Percentiles rank a stretch among this genome's conserved stretches.
Conservation (phyloP, 176 grass and related monocot species). For the Themeda triandra region DNA sequence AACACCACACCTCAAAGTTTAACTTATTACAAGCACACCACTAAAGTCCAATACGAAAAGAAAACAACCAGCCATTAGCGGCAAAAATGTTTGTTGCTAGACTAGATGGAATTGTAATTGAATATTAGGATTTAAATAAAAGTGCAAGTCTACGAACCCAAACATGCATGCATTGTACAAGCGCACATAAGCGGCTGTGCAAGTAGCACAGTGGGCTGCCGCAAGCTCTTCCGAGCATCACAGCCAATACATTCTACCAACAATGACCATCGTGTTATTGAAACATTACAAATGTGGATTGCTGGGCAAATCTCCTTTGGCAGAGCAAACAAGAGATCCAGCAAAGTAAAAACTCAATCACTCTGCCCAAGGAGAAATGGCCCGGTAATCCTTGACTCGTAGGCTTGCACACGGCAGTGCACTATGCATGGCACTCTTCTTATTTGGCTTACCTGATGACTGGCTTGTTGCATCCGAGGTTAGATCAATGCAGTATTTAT, state of each 20-base stretch:
- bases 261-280: background rate
- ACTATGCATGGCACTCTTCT: background rate
- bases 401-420: background rate
- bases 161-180: background rate
- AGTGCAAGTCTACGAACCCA: background rate
- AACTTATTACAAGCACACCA: too few relatives aligned
- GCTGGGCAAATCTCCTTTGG: slow-evolving; percentile 83
- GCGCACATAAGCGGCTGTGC: background rate
- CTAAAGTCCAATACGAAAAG: too few relatives aligned
- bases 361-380: slow-evolving; percentile 59
- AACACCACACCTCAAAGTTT: too few relatives aligned
- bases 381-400: slow-evolving; percentile 38
- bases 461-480: slow-evolving; percentile 32
- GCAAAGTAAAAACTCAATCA: background rate
- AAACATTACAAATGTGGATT: slow-evolving; percentile 40
- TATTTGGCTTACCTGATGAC: slow-evolving; percentile 1
- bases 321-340: slow-evolving; percentile 16
- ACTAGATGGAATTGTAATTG: background rate
- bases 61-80: too few relatives aligned
- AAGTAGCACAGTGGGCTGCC: too few relatives aligned
- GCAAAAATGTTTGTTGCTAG: too few relatives aligned
- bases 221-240: too few relatives aligned
- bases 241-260: background rate
- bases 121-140: background rate
- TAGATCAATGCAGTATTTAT: slow-evolving; percentile 33